A percentile compares a stretch with the other conserved stretches of the same genome.
These are phyloP conservation scores for Allodekkera sacchari DNA, from an alignment of 805 yeast species.

Conservation along the genomic window DNA sequence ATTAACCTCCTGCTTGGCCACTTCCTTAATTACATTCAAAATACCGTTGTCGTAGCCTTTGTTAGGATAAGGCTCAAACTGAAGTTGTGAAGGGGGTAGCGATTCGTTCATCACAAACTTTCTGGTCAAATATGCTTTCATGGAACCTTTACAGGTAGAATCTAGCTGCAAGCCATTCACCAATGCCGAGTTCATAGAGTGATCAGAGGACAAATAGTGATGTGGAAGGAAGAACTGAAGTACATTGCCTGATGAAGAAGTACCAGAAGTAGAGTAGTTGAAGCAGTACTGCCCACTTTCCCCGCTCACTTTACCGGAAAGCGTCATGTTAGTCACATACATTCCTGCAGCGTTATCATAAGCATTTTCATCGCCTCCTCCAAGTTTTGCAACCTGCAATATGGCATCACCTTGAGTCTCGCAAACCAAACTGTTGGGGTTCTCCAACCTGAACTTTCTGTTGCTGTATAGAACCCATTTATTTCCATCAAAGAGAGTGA, in stretches of 20 bases:
- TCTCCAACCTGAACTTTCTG: constrained; percentile 10
- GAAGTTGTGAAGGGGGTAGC: constrained; percentile 25
- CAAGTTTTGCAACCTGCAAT: constrained; percentile 44
- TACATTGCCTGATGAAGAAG: constrained; percentile 13
- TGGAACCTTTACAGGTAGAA: constrained; percentile 47
- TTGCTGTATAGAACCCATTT: constrained; percentile 57
- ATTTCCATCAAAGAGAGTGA: constrained; percentile 44
- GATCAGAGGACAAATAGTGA: constrained; percentile 32
- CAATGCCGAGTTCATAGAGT: constrained; percentile 13
- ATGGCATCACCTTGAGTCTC: constrained; percentile 29
- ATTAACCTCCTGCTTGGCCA: constrained; percentile 44
- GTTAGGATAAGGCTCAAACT: constrained; percentile 53
- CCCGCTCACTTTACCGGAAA: constrained; percentile 30
- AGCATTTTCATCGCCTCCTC: constrained; percentile 24
- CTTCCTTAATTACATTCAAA: constrained; percentile 31
- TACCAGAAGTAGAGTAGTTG: constrained; percentile 25
- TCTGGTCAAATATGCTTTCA: constrained; percentile 37
- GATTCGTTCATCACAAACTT: constrained; percentile 21
- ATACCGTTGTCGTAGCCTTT: constrained; percentile 28
- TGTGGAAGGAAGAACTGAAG: constrained; percentile 48
- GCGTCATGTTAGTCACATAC: constrained; percentile 40
- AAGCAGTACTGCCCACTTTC: constrained; percentile 31
- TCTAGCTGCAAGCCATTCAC: constrained; percentile 29
- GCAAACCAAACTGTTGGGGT: constrained; percentile 26
- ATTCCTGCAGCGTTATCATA: constrained; percentile 67